Percentiles rank a stretch among this genome's conserved stretches.
Conservation (phyloP, 2,329 filamentous ascomycete species). For the Torrubiella hemipterigena region DNA sequence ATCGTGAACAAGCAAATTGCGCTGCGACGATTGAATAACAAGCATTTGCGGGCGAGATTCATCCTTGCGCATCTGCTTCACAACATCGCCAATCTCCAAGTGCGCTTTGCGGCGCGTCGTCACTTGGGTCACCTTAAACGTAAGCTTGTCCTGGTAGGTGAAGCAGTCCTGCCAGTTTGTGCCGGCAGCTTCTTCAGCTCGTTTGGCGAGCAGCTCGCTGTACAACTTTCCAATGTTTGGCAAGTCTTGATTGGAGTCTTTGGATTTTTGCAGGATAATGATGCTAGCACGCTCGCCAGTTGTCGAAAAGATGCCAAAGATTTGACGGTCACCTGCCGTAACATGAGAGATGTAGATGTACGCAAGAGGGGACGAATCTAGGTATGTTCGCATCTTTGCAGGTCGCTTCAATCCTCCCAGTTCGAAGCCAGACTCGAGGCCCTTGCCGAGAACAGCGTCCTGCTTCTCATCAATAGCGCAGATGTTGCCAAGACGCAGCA, state of each 20-base stretch:
- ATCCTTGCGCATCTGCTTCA: constrained; percentile 85
- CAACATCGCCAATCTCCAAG: constrained; percentile 72
- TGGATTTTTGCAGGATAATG: constrained; percentile 72
- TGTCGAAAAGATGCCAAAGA: constrained; percentile 89
- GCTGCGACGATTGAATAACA: constrained; percentile 83
- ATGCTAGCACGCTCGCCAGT: constrained; percentile 69
- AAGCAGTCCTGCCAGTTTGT: constrained; percentile 72
- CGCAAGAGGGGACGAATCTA: constrained; percentile 60
- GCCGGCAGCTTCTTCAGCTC: constrained; percentile 52
- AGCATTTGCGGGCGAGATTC: constrained; percentile 70
- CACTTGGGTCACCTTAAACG: constrained; percentile 78
- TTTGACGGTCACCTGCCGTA: constrained; percentile 76
- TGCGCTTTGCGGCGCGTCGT: constrained; percentile 83
- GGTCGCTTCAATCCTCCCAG: constrained; percentile 61
- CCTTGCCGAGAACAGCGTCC: constrained; percentile 80
- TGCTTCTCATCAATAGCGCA: constrained; percentile 92
- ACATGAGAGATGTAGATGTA: constrained; percentile 94
- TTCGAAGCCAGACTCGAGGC: constrained; percentile 88
- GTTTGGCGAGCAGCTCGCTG: constrained; percentile 56
- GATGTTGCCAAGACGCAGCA: constrained; percentile 78
- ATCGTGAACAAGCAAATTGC: constrained; percentile 69
- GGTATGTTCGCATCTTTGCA: constrained; percentile 54
- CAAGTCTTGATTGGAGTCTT: constrained; percentile 67
- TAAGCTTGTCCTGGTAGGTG: constrained; percentile 73
- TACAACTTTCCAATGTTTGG: constrained; percentile 90